These are phyloP conservation scores for Scortechinia acanthostroma DNA, from an alignment of 2,329 filamentous ascomycete species.

Conservation along the genomic window DNA sequence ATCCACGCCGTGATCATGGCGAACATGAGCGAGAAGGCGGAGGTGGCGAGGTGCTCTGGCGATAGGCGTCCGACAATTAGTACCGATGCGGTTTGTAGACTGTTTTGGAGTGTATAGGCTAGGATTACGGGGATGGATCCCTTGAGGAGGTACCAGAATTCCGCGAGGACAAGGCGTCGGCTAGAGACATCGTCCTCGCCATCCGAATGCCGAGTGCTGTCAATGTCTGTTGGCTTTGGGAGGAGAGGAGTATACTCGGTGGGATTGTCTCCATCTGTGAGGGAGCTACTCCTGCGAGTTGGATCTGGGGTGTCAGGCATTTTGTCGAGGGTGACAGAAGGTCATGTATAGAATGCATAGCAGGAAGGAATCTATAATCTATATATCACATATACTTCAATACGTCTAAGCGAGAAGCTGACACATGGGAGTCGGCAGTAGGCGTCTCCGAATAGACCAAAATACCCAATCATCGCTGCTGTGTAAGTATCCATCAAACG, in stretches of 20 bases:
- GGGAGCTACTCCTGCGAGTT: no score
- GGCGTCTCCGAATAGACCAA: no score
- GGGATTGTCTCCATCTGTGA: background rate
- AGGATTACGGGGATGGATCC: conserved; percentile 73
- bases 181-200: background rate
- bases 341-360: no score
- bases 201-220: no score
- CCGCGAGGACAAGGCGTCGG: conserved; percentile 18
- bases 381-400: no score
- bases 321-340: no score
- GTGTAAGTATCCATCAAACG: no score
- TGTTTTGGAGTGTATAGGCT: conserved; percentile 80
- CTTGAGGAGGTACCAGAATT: conserved; percentile 63
- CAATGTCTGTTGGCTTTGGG: background rate
- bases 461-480: no score
- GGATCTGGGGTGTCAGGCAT: no score
- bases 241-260: background rate
- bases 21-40: conserved; percentile 89
- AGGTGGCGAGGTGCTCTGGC: conserved; percentile 72
- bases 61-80: conserved; percentile 74
- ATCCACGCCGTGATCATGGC: conserved; percentile 85
- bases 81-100: conserved; percentile 75
- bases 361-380: no score
- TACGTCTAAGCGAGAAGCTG: no score
- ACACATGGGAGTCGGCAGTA: no score